Evolutionary conservation across 345 rosid genomes (phyloP).

Genomic region (Dipteronia sinensis): DNA sequence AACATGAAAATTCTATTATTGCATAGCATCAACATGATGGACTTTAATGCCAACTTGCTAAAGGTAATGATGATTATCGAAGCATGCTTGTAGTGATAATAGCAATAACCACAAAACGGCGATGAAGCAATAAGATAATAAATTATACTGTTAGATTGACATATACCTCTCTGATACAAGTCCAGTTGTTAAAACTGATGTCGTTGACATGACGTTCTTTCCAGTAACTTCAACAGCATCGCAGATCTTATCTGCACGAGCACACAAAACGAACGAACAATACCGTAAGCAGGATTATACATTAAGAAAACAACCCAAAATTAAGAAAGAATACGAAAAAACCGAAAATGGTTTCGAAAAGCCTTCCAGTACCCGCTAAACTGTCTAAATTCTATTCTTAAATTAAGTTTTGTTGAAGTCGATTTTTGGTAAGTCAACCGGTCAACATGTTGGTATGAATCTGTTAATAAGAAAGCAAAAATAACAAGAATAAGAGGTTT

Average conservation of each 20-base stretch:
- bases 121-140: neutral
- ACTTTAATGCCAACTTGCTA: conserved; percentile 15
- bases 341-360: neutral
- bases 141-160: neutral
- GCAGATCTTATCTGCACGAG: conserved; percentile 60
- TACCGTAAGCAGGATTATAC: neutral
- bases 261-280: neutral
- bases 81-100: neutral
- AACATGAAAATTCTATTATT: conserved; percentile 6
- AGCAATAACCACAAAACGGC: neutral
- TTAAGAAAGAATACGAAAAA: neutral
- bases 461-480: too few species aligned
- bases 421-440: too few species aligned
- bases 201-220: conserved; percentile 85
- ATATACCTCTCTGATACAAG: conserved; percentile 76
- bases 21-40: neutral
- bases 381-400: neutral
- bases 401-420: too few species aligned
- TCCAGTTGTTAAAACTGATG: conserved; percentile 78
- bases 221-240: conserved; percentile 97
- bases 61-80: neutral
- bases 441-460: too few species aligned
- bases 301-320: neutral
- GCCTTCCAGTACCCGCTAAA: neutral
- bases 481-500: too few species aligned